Conservation (phyloP, 1,284 basidiomycete genomes). For the Blastosporella zonata region DNA sequence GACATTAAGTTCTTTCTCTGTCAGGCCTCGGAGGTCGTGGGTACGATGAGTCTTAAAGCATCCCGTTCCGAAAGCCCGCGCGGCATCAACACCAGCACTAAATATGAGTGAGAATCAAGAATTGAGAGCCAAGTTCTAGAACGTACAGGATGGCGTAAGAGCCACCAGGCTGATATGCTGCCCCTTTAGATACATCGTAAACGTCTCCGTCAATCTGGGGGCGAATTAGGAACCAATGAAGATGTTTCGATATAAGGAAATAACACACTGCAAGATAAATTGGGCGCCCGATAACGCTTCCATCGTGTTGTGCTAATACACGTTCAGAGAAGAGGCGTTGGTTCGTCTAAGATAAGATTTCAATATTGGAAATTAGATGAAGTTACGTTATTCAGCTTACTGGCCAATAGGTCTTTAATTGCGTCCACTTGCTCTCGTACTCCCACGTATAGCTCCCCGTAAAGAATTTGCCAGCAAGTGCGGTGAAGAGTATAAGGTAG, state of each 20-base stretch:
- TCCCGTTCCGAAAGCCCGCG: slow-evolving; percentile 87
- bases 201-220: slow-evolving; percentile 86
- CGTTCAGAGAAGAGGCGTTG: slow-evolving; percentile 74
- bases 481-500: slow-evolving; percentile 47
- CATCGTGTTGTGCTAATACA: slow-evolving; percentile 73
- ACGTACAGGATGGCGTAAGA: slow-evolving; percentile 82
- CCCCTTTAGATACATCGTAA: slow-evolving; percentile 83
- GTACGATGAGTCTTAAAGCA: slow-evolving; percentile 90
- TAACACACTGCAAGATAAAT: slow-evolving; percentile 79
- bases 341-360: slow-evolving; percentile 38
- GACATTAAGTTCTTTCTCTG: slow-evolving; percentile 69
- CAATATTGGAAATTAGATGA: too few relatives aligned
- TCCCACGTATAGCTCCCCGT: slow-evolving; percentile 82
- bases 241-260: slow-evolving; percentile 14
- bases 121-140: slow-evolving; percentile 6
- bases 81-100: slow-evolving; percentile 86
- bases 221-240: slow-evolving; percentile 3
- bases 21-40: slow-evolving; percentile 84
- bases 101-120: slow-evolving; percentile 17
- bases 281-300: slow-evolving; percentile 63
- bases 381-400: slow-evolving; percentile 42
- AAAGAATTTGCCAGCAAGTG: slow-evolving; percentile 74
- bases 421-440: slow-evolving; percentile 57
- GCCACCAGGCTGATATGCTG: slow-evolving; percentile 89
- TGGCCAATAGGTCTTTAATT: slow-evolving; percentile 59